Evolutionary conservation across 1,284 basidiomycete species (phyloP), one percentile per base, ranked within the genome.

Genomic region (Trichosporon inkin): DNA sequence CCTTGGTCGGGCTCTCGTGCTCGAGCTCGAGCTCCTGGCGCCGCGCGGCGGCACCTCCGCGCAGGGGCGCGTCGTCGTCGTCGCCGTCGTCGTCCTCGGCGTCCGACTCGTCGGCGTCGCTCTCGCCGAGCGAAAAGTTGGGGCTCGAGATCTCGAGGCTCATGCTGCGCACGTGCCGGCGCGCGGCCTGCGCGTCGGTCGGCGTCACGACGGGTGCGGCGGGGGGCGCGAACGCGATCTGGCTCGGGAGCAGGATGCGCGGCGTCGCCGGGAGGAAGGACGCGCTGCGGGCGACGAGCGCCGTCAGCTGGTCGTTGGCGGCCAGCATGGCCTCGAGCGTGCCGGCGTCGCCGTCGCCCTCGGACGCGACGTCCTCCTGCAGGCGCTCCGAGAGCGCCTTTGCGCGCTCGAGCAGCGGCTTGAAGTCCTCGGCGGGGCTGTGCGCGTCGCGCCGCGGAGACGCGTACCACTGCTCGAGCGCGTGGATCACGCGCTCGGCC

Each of bases 261-360:
- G 68, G 71, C 6, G 70, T 72, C 24, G 44, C 28, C 2, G 69
- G 73, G n/a, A 20, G 60, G 62, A 67, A 79, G 57, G 67, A 66
- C 3, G 71, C 70, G 1, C 74, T 71, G 36, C 68, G 60, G 2
- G 75, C 71, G 35, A 81, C 59, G 24, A 85, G 77, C 0, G 78
- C 75, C 5, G 83, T 84, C 11, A 94, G 77, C 40, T 81, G 79
- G 71, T 95, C 91, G 68, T 90, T 91, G 47, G 91, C 77, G 2
- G 68, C 76, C 8, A 94, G 80, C 19, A 92, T 78, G 44, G 84
- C 84, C 63, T 88, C 86, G 69, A 91, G 76, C 17, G 79, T 35
- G 10, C 35, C 59, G 3, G 53, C 78, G 17, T 71, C 71, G 0
- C 84, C 82, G 60, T 88, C 86, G n/a, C 81, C 81, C 1, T 83